phyloP scores from a whole-genome alignment of 1,284 basidiomycete species.

The Stereum hirsutum region DNA sequence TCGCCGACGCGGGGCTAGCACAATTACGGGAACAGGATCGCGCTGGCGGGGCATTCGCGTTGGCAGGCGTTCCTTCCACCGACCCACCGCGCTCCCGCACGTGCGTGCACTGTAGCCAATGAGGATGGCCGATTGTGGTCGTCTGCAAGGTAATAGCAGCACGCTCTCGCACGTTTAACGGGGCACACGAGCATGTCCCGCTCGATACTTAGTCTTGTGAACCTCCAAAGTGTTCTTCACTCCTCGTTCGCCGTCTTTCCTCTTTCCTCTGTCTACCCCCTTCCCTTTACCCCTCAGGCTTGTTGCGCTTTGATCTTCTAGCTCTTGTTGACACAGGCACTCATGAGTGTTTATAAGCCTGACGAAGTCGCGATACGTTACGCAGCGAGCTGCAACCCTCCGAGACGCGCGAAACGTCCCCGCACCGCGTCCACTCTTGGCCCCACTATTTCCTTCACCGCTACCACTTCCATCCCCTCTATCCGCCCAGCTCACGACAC shows the following conservation, averaged over 20 bases:
- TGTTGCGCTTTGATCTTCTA: neutral
- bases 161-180: slow-evolving; percentile 10
- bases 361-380: slow-evolving; percentile 20
- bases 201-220: slow-evolving; percentile 1
- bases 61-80: too few species aligned
- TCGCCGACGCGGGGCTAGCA: too few species aligned
- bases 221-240: neutral
- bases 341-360: neutral
- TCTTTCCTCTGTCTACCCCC: neutral
- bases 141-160: slow-evolving; percentile 5
- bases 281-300: neutral
- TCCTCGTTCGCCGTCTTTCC: neutral
- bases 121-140: slow-evolving; percentile 6
- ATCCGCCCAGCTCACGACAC: slow-evolving; percentile 7
- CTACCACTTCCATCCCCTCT: slow-evolving; percentile 8
- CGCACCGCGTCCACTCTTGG: slow-evolving; percentile 14
- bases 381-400: slow-evolving; percentile 45
- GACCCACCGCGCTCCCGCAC: too few species aligned
- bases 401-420: slow-evolving; percentile 44
- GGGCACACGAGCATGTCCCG: slow-evolving; percentile 10
- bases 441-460: slow-evolving; percentile 1
- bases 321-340: neutral
- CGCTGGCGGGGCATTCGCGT: too few species aligned
- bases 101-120: slow-evolving; percentile 9
- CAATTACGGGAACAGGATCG: too few species aligned